Evolutionary conservation across 257 asterid species (phyloP).

Genomic region (Paraleonurus japonicus): DNA sequence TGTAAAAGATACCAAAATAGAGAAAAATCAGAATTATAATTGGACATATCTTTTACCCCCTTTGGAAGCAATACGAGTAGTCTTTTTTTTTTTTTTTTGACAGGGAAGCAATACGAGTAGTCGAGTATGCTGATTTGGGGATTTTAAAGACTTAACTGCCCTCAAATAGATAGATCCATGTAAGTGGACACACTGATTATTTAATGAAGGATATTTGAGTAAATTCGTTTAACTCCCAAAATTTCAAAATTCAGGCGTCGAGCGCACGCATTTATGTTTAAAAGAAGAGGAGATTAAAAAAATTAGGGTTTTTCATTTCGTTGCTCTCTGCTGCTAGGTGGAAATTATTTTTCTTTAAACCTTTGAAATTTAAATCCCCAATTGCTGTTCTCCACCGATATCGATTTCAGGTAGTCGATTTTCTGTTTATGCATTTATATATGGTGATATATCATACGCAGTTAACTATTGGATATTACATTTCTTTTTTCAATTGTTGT

Average conservation of each 20-base stretch:
- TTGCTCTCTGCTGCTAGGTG: constrained; percentile 9
- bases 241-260: constrained; percentile 21
- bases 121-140: no score
- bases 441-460: not conserved
- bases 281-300: not conserved
- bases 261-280: constrained; percentile 20
- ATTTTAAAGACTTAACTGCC: constrained; percentile 9
- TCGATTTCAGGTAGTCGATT: constrained; percentile 12
- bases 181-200: no score
- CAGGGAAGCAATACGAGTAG: no score
- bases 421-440: not conserved
- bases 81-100: no score
- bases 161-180: no score
- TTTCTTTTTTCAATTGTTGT: not conserved
- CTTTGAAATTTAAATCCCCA: constrained; percentile 9
- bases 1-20: no score
- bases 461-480: no score
- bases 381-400: not conserved
- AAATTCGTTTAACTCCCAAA: not conserved
- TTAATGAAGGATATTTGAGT: constrained; percentile 25
- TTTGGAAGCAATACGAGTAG: no score
- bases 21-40: no score
- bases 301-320: constrained; percentile 33
- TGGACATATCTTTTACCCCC: no score
- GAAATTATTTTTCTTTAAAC: not conserved